These are phyloP conservation scores for Vitrella brassicaformis DNA, from an alignment of 73 alveolate genomes.

Conservation along the genomic window DNA sequence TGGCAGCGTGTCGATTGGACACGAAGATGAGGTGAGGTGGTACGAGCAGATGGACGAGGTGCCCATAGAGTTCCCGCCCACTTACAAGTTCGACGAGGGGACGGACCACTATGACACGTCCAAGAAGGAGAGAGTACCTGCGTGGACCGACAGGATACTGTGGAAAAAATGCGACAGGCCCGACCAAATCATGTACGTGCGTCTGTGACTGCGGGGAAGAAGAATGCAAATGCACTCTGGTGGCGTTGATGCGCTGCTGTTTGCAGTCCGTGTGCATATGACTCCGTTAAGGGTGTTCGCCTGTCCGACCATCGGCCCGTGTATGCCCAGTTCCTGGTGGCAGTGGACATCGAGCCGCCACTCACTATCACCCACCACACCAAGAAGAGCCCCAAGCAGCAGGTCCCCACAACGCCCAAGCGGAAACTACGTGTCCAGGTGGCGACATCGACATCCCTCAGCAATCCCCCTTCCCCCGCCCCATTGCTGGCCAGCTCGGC, in stretches of 20 bases:
- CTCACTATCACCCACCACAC: too few species aligned
- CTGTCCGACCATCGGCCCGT: slow-evolving; percentile 56
- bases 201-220: too few species aligned
- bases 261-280: slow-evolving; percentile 23
- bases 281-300: slow-evolving; percentile 14
- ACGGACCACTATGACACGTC: slow-evolving; percentile 65
- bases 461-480: too few species aligned
- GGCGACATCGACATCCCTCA: too few species aligned
- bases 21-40: too few species aligned
- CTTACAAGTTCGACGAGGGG: slow-evolving; percentile 71
- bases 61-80: slow-evolving; percentile 72
- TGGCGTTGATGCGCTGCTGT: neutral
- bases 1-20: too few species aligned
- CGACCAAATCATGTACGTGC: slow-evolving; percentile 4
- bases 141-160: slow-evolving; percentile 86
- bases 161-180: slow-evolving; percentile 19
- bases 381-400: too few species aligned
- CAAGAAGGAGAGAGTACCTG: slow-evolving; percentile 73
- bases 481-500: too few species aligned
- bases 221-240: slow-evolving; percentile 1
- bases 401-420: too few species aligned
- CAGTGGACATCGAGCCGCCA: too few species aligned
- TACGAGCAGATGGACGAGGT: slow-evolving; percentile 50
- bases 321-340: slow-evolving; percentile 40
- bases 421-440: too few species aligned